Percentiles rank a stretch among this genome's conserved stretches.
These are phyloP conservation scores for Salix dunnii DNA, from an alignment of 345 rosid species.

Conservation along the genomic window DNA sequence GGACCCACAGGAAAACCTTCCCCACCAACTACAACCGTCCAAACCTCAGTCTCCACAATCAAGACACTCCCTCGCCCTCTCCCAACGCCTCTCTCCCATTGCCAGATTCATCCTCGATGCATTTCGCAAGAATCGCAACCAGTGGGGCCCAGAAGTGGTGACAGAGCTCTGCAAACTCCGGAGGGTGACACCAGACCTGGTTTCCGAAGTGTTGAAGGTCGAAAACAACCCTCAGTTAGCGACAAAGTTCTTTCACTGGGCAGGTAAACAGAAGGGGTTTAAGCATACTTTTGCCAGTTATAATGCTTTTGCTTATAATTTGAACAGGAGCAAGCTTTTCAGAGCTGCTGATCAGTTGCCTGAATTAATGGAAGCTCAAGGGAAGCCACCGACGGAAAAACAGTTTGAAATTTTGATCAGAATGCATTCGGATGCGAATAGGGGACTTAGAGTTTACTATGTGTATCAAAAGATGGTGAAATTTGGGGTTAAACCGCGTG, in stretches of 20 bases:
- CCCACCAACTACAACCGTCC: conserved; percentile 21
- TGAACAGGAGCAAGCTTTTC: conserved; percentile 51
- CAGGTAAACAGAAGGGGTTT: conserved; percentile 87
- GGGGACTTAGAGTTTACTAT: conserved; percentile 75
- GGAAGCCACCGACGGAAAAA: conserved; percentile 70
- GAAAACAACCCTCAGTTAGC: conserved; percentile 53
- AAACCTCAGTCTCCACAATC: conserved; percentile 1
- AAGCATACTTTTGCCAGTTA: conserved; percentile 69
- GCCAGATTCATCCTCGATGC: conserved; percentile 80
- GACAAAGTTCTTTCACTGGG: conserved; percentile 91
- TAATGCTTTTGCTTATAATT: conserved; percentile 85
- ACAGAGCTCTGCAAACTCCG: conserved; percentile 80
- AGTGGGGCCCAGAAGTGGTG: conserved; percentile 65
- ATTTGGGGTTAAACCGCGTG: conserved; percentile 64
- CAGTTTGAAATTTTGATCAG: conserved; percentile 91
- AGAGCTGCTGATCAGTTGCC: conserved; percentile 91
- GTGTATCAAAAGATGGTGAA: conserved; percentile 89
- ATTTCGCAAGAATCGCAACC: conserved; percentile 50
- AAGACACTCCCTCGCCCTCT: conserved; percentile 26
- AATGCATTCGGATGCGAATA: conserved; percentile 77
- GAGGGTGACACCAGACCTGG: conserved; percentile 71
- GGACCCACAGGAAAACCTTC: conserved; percentile 50
- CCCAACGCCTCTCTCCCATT: conserved; percentile 68
- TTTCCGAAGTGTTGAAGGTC: conserved; percentile 71
- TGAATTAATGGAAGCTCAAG: conserved; percentile 82